Evolutionary conservation across 768 basidiomycete genomes (phyloP).

Genomic region (Pleurotus tuoliensis): DNA sequence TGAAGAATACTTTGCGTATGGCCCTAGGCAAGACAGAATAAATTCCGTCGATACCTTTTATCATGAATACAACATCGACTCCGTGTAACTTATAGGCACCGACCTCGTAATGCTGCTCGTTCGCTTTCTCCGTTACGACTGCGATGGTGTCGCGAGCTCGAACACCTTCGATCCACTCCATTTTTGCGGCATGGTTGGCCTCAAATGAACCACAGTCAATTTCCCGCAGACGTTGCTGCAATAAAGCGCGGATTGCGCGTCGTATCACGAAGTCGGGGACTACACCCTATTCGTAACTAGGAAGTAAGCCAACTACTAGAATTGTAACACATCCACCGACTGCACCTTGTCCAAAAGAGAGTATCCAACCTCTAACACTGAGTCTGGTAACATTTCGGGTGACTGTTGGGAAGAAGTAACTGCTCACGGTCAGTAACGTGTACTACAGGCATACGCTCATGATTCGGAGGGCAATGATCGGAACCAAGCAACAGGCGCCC

Average conservation of each 20-base stretch:
- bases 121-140: slow-evolving; percentile 61
- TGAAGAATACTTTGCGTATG: slow-evolving; percentile 62
- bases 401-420: neutral
- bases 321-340: slow-evolving; percentile 10
- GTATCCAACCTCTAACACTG: slow-evolving; percentile 34
- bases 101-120: slow-evolving; percentile 77
- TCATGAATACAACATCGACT: neutral
- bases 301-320: neutral
- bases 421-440: neutral
- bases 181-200: slow-evolving; percentile 60
- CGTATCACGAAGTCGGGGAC: slow-evolving; percentile 55
- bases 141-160: slow-evolving; percentile 49
- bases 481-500: neutral
- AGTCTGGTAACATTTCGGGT: slow-evolving; percentile 11
- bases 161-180: slow-evolving; percentile 61
- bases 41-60: slow-evolving; percentile 56
- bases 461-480: neutral
- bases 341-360: slow-evolving; percentile 20
- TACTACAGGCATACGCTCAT: neutral
- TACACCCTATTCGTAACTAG: slow-evolving; percentile 37
- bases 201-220: slow-evolving; percentile 58
- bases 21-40: slow-evolving; percentile 63
- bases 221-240: slow-evolving; percentile 52
- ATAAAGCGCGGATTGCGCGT: slow-evolving; percentile 34
- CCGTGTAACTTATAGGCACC: slow-evolving; percentile 7